Percentiles rank a stretch among this genome's conserved stretches.
These are phyloP conservation scores for Neofusicoccum kwambonambiense DNA, from an alignment of 2,329 filamentous ascomycete species.

Conservation along the genomic window DNA sequence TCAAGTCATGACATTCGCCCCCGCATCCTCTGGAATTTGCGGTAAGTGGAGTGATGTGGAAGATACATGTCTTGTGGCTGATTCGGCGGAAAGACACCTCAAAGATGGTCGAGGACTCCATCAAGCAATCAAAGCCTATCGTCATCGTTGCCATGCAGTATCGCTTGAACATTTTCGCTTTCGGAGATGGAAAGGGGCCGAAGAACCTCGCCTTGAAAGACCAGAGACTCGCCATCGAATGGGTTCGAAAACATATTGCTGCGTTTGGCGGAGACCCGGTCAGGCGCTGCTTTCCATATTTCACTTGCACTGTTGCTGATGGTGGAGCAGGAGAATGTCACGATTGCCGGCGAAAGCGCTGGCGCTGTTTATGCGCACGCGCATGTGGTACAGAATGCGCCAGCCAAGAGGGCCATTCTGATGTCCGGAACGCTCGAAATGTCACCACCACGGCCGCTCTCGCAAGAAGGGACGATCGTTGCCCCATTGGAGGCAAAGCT, in stretches of 20 bases:
- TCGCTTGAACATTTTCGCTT: conserved; percentile 47
- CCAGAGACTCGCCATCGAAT: conserved; percentile 37
- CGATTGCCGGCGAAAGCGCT: conserved; percentile 47
- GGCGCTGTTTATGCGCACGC: conserved; percentile 48
- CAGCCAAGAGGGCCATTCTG: conserved; percentile 37
- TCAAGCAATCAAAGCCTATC: conserved; percentile 35
- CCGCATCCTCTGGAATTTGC: conserved; percentile 42
- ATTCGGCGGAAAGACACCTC: background rate
- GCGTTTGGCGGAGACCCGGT: conserved; percentile 32
- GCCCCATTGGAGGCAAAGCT: conserved; percentile 25
- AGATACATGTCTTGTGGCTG: background rate
- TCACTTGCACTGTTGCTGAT: background rate
- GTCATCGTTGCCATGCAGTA: conserved; percentile 47
- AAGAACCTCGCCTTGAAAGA: conserved; percentile 39
- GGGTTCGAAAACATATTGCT: conserved; percentile 27
- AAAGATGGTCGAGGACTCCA: conserved; percentile 30
- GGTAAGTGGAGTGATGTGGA: conserved; percentile 26
- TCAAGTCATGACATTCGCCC: conserved; percentile 47
- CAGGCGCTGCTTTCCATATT: background rate
- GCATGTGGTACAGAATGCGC: conserved; percentile 36
- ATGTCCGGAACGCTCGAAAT: conserved; percentile 45
- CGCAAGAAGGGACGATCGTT: conserved; percentile 33
- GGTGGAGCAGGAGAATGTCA: conserved; percentile 37
- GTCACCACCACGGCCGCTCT: conserved; percentile 42
- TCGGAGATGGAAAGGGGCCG: conserved; percentile 41